Evolutionary conservation across 2,329 filamentous ascomycete species (phyloP), one percentile per base, ranked within the genome.

Genomic region (Diaporthe sp.): DNA sequence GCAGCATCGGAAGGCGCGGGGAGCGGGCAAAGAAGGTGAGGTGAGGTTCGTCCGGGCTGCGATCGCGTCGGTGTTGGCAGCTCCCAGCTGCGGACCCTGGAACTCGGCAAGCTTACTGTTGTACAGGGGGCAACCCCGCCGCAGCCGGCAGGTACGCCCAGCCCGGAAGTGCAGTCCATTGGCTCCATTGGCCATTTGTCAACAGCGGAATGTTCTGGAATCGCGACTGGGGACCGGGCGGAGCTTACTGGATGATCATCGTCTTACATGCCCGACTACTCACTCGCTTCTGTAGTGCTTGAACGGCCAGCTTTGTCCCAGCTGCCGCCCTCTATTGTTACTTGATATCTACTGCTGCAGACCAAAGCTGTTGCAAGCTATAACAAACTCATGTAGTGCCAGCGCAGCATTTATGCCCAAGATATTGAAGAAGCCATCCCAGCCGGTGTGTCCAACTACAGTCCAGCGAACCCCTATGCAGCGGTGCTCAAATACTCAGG

Each of bases 131-230:
- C 2, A 25, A 61, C 70, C 70, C 55, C 44, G 53, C 67, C 51
- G 34, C 67, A 58, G 37, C 31, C 44, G 13, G 37, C 34, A 70
- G 34, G 44, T 31, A 42, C n/a, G 39, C 60, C 60, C 39, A 65
- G n/a, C 60, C 15, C 22, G 8, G 28, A 44, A 53, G 49, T 34
- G 9, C 62, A 49, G 34, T 42, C 62, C 65, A 37, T 51, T n/a
- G n/a, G 10, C 15, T 55, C 22, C n/a, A 61, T 57, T 42, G 55
- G 53, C 28, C 73, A 76, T 76, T 74, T 76, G 74, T 76, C 71
- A 76, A 72, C 65, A 19, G 25, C 44, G 62, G 74, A 76, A 76
- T 46, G 51, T 76, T 76, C 74, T 76, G 44, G 74, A 76, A 76
- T 68, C 68, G 37, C 57, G n/a, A 17, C 28, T n/a, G 39, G 31